Evolutionary conservation across 129 eudicot genomes (phyloP).

Genomic region (Tagetes erecta): DNA sequence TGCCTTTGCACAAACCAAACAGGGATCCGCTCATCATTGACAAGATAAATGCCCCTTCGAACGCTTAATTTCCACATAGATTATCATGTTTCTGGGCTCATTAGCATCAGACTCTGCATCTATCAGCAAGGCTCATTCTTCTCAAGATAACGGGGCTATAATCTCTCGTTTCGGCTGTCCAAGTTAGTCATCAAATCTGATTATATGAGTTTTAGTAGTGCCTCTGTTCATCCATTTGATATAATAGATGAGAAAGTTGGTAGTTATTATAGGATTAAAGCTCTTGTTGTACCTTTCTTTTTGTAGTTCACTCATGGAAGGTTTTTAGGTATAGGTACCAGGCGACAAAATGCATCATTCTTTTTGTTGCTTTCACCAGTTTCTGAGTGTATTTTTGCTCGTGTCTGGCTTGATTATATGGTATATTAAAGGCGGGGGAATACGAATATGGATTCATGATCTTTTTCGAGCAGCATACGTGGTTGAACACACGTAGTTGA

Average conservation of each 20-base stretch:
- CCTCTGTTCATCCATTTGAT: slow-evolving; percentile 12
- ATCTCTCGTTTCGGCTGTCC: slow-evolving; percentile 21
- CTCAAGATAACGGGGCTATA: slow-evolving; percentile 4
- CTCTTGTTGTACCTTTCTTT: slow-evolving; percentile 31
- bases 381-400: background rate
- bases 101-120: slow-evolving; percentile 19
- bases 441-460: too few relatives aligned
- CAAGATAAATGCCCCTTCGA: slow-evolving; percentile 20
- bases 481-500: too few relatives aligned
- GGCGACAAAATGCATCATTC: slow-evolving; percentile 2
- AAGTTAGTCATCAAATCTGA: slow-evolving; percentile 24
- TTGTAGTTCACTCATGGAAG: slow-evolving; percentile 20
- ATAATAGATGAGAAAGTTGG: slow-evolving; percentile 22
- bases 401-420: background rate
- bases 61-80: background rate
- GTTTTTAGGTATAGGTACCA: slow-evolving; percentile 2
- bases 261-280: slow-evolving; percentile 25
- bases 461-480: too few relatives aligned
- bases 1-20: slow-evolving; percentile 87
- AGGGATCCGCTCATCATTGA: slow-evolving; percentile 46
- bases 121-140: slow-evolving; percentile 7
- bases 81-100: slow-evolving; percentile 19
- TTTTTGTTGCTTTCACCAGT: background rate
- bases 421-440: too few relatives aligned
- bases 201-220: slow-evolving; percentile 24